Base-by-base conservation (phyloP, 768 basidiomycete genomes). In the Panellus pusillus region DNA sequence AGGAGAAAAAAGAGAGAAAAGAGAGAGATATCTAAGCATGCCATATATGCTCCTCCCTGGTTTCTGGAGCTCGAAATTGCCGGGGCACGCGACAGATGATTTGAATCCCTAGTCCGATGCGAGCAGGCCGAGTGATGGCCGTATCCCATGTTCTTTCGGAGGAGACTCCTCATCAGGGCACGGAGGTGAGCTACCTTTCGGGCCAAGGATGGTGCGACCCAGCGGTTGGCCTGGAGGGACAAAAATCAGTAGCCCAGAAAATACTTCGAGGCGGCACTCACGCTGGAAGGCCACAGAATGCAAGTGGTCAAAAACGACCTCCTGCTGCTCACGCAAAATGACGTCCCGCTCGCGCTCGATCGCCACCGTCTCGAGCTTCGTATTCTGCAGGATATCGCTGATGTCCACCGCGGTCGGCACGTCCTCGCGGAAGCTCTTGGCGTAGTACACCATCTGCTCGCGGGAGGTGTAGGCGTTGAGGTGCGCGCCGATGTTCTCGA, bases 381-480 rank as follows among this genome's bases (percentile, higher is more conserved):
- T 93, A 74, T 95, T 96, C 70, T 97, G 94, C 40, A 98, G 82
- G 65, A 99, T 98, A 72, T 99, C 97, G 65, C 89, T 89, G 72
- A 99, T 97, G 72, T 98, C 94, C 52, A 98, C 93, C 31, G 93
- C 84, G 44, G 80, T 79, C 12, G 86, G 80, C 11, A 98, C 91
- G 69, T 98, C 97, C 79, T 94, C 89, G 70, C 89, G 83, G 85
- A 99, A 98, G 69, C 90, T 88, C 81, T 98, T 98, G 65, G 96
- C 96, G 68, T 98, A 98, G 79, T 98, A 99, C 50, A 98, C 95
- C 18, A 96, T 99, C 74, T 98, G 96, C 75, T 99, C 97, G 57
- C 97, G 84, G 20, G 95, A 97, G 9, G 97, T 99, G 75, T 98
- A 98, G 44, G 97, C 96, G 69, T 98, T 98, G 52, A 99, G 75